Evolutionary conservation across 2,329 filamentous ascomycete genomes (phyloP).

Genomic region (Ophioceras dolichostomum): DNA sequence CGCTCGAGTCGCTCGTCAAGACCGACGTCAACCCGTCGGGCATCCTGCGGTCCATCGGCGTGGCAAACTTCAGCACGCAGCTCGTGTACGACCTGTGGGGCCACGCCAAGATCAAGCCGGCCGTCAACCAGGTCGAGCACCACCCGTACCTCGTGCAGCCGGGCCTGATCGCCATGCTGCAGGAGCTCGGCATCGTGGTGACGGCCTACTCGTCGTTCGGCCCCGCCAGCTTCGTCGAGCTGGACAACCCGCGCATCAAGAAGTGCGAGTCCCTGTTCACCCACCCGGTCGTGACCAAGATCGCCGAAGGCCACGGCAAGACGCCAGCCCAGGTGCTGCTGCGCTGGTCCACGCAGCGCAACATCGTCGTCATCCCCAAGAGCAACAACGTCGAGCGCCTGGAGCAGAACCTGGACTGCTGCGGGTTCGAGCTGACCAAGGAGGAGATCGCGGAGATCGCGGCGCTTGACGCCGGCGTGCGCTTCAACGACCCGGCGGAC

Average conservation of each 20-base stretch:
- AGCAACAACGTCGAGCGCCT: conserved; percentile 39
- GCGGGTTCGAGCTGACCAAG: conserved; percentile 37
- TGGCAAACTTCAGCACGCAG: conserved; percentile 47
- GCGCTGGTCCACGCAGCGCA: conserved; percentile 75
- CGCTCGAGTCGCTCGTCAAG: conserved; percentile 43
- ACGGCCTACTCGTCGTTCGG: conserved; percentile 59
- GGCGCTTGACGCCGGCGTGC: conserved; percentile 35
- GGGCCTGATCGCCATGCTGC: conserved; percentile 40
- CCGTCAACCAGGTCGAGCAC: conserved; percentile 53
- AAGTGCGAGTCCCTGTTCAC: conserved; percentile 14
- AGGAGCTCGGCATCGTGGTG: conserved; percentile 43
- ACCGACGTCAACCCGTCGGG: conserved; percentile 19
- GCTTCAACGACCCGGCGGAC: conserved; percentile 44
- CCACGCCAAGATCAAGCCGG: conserved; percentile 34
- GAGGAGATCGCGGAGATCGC: conserved; percentile 43
- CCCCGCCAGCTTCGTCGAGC: conserved; percentile 45
- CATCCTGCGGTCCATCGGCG: conserved; percentile 44
- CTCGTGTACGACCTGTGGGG: conserved; percentile 41
- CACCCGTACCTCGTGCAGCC: conserved; percentile 55
- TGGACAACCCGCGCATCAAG: conserved; percentile 60
- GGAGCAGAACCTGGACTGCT: conserved; percentile 42
- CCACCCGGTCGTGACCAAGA: conserved; percentile 40
- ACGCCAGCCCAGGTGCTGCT: conserved; percentile 71
- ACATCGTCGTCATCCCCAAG: conserved; percentile 68
- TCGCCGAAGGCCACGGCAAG: conserved; percentile 59